phyloP scores from a whole-genome alignment of 768 basidiomycete genomes.

The Fomitopsis pulvina region DNA sequence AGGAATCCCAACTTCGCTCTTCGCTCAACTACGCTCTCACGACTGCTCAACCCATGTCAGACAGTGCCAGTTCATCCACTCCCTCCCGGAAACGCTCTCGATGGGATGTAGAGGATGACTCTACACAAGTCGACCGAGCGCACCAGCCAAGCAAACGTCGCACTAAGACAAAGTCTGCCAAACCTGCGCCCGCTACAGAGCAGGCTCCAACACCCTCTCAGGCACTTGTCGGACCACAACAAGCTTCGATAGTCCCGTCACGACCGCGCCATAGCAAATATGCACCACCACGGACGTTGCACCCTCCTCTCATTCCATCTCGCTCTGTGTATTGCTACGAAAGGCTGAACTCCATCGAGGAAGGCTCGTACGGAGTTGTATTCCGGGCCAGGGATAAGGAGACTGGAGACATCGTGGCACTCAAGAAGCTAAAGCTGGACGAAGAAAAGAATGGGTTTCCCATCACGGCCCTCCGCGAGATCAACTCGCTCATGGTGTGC shows the following conservation, averaged over 20 bases:
- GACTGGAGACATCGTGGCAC: conserved; percentile 91
- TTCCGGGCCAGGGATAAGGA: conserved; percentile 94
- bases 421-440: conserved; percentile 97
- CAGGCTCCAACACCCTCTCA: conserved; percentile 14
- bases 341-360: conserved; percentile 94
- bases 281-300: conserved; percentile 67
- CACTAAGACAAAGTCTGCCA: conserved; percentile 36
- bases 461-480: conserved; percentile 91
- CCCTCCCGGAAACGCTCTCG: conserved; percentile 72
- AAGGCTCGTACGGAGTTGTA: conserved; percentile 96
- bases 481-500: conserved; percentile 94
- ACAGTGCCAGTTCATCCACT: conserved; percentile 35
- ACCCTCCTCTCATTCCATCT: conserved; percentile 79
- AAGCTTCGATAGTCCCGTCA: conserved; percentile 10
- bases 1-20: no score
- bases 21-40: no score
- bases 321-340: conserved; percentile 95
- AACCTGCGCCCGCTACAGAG: conserved; percentile 17
- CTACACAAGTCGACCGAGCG: conserved; percentile 29
- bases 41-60: conserved; percentile 15
- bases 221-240: conserved; percentile 14
- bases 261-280: conserved; percentile 49
- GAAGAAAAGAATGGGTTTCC: conserved; percentile 99
- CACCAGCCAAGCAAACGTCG: conserved; percentile 49
- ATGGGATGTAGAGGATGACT: conserved; percentile 53